Evolutionary conservation across 2,329 filamentous ascomycete genomes (phyloP).

Genomic region (Colletotrichum scovillei): DNA sequence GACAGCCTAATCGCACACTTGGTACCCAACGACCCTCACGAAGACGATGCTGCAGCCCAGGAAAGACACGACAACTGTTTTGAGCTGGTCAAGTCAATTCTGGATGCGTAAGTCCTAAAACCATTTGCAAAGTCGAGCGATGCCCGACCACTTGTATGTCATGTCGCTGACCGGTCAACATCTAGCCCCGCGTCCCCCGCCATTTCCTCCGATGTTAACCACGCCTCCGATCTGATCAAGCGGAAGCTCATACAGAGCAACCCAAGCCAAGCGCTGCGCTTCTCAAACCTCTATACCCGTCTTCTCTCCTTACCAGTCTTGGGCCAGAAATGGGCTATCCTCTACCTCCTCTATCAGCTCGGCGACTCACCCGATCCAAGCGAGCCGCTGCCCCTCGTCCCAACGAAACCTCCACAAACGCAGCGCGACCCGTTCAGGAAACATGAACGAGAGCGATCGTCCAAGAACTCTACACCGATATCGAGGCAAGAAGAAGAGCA

Average conservation of each 20-base stretch:
- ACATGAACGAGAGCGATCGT: constrained; percentile 49
- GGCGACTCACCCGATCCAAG: constrained; percentile 73
- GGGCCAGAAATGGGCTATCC: constrained; percentile 95
- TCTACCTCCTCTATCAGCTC: constrained; percentile 89
- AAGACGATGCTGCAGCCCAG: constrained; percentile 76
- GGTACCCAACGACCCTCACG: constrained; percentile 72
- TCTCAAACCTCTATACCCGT: constrained; percentile 90
- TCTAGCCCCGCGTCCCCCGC: constrained; percentile 62
- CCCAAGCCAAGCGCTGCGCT: constrained; percentile 81
- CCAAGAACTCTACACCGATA: constrained; percentile 48
- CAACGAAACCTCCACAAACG: constrained; percentile 47
- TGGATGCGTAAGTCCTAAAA: constrained; percentile 58
- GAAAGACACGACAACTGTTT: constrained; percentile 74
- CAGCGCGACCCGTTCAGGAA: constrained; percentile 47
- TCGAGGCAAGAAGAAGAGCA: constrained; percentile 59
- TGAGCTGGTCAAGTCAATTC: constrained; percentile 60
- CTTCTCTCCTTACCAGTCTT: constrained; percentile 92
- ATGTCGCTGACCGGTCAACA: constrained; percentile 8
- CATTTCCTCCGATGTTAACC: constrained; percentile 81
- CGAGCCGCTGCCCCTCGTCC: constrained; percentile 61
- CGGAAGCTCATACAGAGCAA: constrained; percentile 85
- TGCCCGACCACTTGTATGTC: neutral
- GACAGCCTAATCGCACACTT: constrained; percentile 82
- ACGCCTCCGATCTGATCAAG: constrained; percentile 93
- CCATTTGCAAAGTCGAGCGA: too few species aligned